These are phyloP conservation scores for Platanthera guangdongensis DNA, from an alignment of 106 monocot genomes.

Conservation along the genomic window DNA sequence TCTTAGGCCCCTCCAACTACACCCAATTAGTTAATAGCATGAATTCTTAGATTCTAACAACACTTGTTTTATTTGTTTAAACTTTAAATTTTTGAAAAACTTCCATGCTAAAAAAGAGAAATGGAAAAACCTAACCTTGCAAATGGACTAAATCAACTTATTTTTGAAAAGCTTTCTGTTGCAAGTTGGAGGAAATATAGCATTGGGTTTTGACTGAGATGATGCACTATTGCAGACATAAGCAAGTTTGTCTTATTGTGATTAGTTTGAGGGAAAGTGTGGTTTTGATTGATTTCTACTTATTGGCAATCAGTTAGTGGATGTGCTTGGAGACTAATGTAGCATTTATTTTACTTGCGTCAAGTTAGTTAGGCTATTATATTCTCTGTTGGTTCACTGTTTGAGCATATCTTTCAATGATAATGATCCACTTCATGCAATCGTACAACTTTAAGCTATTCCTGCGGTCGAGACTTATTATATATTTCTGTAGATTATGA, in stretches of 20 bases:
- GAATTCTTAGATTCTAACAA: background rate
- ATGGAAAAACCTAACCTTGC: background rate
- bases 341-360: background rate
- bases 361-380: background rate
- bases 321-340: background rate
- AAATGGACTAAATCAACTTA: background rate
- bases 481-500: slow-evolving; percentile 66
- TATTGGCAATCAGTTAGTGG: background rate
- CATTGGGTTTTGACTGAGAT: no score
- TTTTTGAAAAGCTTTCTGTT: background rate
- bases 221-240: no score
- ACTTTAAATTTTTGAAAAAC: background rate
- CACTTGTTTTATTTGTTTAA: background rate
- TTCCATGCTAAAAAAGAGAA: background rate
- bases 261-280: no score
- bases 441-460: background rate
- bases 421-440: background rate
- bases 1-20: no score
- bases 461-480: background rate
- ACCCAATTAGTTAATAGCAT: no score
- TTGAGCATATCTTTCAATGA: background rate
- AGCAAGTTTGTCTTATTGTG: no score
- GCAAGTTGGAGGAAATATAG: no score
- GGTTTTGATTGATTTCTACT: background rate
- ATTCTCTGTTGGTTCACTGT: background rate